A percentile compares a stretch with the other conserved stretches of the same genome.
Conservation (phyloP, 345 rosid genomes). For the Viola odorata region DNA sequence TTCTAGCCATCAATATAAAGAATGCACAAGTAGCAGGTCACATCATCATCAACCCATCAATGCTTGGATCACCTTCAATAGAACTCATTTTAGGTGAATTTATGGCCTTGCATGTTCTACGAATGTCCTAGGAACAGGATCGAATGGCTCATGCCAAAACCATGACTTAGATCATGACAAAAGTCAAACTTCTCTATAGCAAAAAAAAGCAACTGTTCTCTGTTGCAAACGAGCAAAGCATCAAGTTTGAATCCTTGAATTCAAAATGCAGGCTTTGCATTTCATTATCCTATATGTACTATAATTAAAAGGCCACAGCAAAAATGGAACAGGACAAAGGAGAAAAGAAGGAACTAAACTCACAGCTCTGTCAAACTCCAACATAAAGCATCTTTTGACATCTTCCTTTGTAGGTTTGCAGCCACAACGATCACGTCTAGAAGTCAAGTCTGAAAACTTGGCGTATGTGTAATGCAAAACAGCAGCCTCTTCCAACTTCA, state of each 20-base stretch:
- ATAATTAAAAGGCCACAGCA: not conserved
- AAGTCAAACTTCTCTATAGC: too few species aligned
- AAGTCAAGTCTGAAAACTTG: conserved; percentile 84
- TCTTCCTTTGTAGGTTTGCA: conserved; percentile 96
- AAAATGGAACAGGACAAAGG: not conserved
- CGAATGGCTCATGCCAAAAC: too few species aligned
- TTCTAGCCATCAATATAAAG: not conserved
- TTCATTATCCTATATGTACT: not conserved
- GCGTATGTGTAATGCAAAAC: conserved; percentile 84
- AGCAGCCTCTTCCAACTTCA: conserved; percentile 80
- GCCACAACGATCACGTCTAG: conserved; percentile 98
- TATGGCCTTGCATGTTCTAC: too few species aligned
- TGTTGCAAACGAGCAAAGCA: too few species aligned
- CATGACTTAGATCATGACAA: too few species aligned
- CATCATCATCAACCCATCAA: not conserved
- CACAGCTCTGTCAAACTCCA: conserved; percentile 96
- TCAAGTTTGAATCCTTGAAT: not conserved
- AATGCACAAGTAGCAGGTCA: not conserved
- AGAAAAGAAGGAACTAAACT: conserved; percentile 27
- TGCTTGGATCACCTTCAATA: too few species aligned
- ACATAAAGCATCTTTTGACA: conserved; percentile 93
- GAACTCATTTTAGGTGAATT: too few species aligned
- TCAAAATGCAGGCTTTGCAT: not conserved
- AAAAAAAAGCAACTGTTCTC: too few species aligned
- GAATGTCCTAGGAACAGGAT: too few species aligned